Base-by-base conservation (phyloP, 2,329 filamentous ascomycete genomes). In the Pyricularia pennisetigena region DNA sequence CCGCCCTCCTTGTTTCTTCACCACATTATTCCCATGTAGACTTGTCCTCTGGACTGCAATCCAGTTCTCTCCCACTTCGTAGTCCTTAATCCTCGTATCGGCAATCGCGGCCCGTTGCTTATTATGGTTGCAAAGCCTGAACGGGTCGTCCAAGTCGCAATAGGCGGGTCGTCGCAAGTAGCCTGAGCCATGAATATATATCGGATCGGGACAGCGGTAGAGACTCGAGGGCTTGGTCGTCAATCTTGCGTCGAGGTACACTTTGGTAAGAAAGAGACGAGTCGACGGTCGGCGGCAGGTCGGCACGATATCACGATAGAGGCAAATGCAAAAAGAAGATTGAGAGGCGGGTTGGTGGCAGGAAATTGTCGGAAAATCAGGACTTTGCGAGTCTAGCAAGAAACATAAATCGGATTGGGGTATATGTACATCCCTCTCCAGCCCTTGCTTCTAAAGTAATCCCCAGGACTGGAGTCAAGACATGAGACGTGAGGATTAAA, bases 361-460 rank as follows among this genome's bases (percentile, higher is more conserved):
- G 41, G 41, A 54, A 54, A 54, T 54, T 20, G 41, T 54, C 41
- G 16, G n/a, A 54, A 54, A 54, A 54, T 20, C 23, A 28, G 12
- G 24, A 30, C 12, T 63, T 16, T 28, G 23, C 28, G 61, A 20
- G 9, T 63, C 24, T 54, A 54, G 41, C 41, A 65, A 61, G 49
- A 64, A 59, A 68, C 64, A 23, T 67, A 69, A 65, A 62, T 29
- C n/a, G 49, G 29, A 35, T 49, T 35, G 65, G 65, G 54, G 59
- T 67, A 67, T 67, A 67, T 61, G 65, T 67, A 67, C 65, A 30
- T 28, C 41, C 49, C 30, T 54, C 49, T 30, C n/a, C 32, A 54
- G 65, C 59, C 65, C 41, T 67, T 29, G 65, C 29, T 67, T 49
- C 41, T 61, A 28, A 28, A 54, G 41, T 63, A 20, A 26, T 23